A percentile compares a stretch with the other conserved stretches of the same genome.
phyloP scores from a whole-genome alignment of 2,329 filamentous ascomycete species.

The Dendrostoma leiphaemia region DNA sequence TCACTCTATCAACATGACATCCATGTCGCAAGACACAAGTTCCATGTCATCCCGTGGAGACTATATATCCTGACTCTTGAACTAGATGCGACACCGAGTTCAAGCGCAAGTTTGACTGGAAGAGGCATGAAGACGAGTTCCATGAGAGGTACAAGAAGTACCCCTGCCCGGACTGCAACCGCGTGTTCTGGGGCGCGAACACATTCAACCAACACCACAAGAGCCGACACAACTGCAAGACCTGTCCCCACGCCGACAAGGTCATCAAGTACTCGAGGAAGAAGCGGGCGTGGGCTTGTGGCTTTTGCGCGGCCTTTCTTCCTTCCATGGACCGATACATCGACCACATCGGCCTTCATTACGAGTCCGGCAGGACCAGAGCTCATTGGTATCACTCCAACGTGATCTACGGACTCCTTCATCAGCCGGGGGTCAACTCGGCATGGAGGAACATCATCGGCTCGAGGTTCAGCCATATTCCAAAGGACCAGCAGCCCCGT shows the following conservation, averaged over 20 bases:
- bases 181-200: conserved; percentile 66
- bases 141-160: conserved; percentile 68
- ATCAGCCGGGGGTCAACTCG: conserved; percentile 60
- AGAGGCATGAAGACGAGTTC: conserved; percentile 67
- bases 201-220: conserved; percentile 69
- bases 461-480: conserved; percentile 40
- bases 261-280: conserved; percentile 58
- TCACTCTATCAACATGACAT: not conserved
- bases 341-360: conserved; percentile 67
- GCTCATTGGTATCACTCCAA: conserved; percentile 68
- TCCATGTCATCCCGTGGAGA: conserved; percentile 28
- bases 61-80: conserved; percentile 35
- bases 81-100: conserved; percentile 59
- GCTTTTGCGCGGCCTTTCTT: conserved; percentile 64
- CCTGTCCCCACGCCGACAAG: conserved; percentile 63
- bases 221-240: conserved; percentile 61
- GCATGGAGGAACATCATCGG: conserved; percentile 59
- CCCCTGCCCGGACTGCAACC: conserved; percentile 66
- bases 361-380: conserved; percentile 61
- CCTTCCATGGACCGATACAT: conserved; percentile 65
- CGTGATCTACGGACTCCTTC: conserved; percentile 65
- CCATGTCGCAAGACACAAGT: no score
- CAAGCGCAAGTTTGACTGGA: conserved; percentile 68
- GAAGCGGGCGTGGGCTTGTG: conserved; percentile 67
- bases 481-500: conserved; percentile 51